Evolutionary conservation across 2,329 filamentous ascomycete species (phyloP).

Genomic region (Penicillium sp.): DNA sequence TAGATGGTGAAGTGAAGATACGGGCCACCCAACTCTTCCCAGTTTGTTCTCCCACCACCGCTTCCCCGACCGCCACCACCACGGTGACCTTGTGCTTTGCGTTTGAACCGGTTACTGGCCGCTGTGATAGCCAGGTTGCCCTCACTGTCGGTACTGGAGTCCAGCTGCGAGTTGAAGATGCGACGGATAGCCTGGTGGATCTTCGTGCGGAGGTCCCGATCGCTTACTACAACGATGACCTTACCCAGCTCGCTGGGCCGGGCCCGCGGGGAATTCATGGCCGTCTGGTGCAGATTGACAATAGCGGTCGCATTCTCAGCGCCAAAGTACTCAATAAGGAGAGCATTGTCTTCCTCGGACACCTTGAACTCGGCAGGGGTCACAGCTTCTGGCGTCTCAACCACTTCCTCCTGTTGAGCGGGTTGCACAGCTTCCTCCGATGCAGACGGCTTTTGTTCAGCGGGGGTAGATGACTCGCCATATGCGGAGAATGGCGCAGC

Average conservation of each 20-base stretch:
- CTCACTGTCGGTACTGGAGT: slow-evolving; percentile 68
- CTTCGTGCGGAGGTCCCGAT: slow-evolving; percentile 56
- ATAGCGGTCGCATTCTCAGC: slow-evolving; percentile 46
- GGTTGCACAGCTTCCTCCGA: slow-evolving; percentile 11
- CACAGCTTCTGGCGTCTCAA: slow-evolving; percentile 6
- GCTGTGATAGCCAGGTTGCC: slow-evolving; percentile 58
- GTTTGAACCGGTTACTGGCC: slow-evolving; percentile 30
- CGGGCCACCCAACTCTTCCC: slow-evolving; percentile 66
- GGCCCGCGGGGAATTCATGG: slow-evolving; percentile 49
- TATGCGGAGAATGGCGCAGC: slow-evolving; percentile 21
- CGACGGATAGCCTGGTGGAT: slow-evolving; percentile 65
- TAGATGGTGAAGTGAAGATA: slow-evolving; percentile 88
- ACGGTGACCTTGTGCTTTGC: slow-evolving; percentile 22
- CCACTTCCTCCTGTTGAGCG: slow-evolving; percentile 8
- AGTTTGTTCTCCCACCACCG: slow-evolving; percentile 45
- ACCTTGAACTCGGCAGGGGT: slow-evolving; percentile 28
- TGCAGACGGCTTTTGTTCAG: background rate
- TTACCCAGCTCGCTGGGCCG: slow-evolving; percentile 52
- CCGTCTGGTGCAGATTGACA: slow-evolving; percentile 49
- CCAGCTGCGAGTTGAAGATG: slow-evolving; percentile 71
- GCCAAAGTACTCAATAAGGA: slow-evolving; percentile 48
- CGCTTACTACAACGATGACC: slow-evolving; percentile 51
- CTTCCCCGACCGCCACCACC: slow-evolving; percentile 26
- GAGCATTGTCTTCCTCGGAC: slow-evolving; percentile 41
- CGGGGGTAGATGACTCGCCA: background rate